These are phyloP conservation scores for Raphanus hybrid DNA, from an alignment of 441 rosid species.

Conservation along the genomic window DNA sequence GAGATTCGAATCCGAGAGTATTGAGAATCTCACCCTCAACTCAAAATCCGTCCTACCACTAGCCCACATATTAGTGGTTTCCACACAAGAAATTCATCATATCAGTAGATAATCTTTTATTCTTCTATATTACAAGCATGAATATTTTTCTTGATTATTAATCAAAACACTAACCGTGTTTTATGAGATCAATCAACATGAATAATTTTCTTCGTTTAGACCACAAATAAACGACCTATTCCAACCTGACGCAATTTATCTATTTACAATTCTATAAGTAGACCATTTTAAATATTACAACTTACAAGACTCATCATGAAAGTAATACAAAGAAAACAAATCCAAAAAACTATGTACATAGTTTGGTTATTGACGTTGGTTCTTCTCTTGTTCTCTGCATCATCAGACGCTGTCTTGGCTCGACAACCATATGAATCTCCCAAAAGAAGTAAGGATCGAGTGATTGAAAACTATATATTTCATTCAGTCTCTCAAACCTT, in stretches of 20 bases:
- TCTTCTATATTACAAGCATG: background rate
- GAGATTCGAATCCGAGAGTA: too few relatives aligned
- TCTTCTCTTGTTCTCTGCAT: conserved; percentile 13
- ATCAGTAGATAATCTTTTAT: background rate
- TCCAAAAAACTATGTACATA: background rate
- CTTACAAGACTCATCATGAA: background rate
- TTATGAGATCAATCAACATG: background rate
- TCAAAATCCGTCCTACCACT: too few relatives aligned
- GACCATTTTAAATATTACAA: background rate
- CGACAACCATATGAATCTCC: background rate
- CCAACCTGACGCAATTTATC: background rate
- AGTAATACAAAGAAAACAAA: background rate
- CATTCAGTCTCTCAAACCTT: background rate
- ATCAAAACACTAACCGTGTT: background rate
- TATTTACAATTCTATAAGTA: background rate
- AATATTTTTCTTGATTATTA: too few relatives aligned
- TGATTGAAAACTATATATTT: background rate
- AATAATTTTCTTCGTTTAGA: background rate
- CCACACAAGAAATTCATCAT: background rate
- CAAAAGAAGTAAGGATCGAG: background rate
- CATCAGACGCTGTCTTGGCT: background rate
- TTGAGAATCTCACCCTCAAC: too few relatives aligned
- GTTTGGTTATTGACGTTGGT: background rate
- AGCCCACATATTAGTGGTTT: too few relatives aligned
- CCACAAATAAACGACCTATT: background rate